Percentiles rank a stretch among this genome's conserved stretches.
phyloP scores from a whole-genome alignment of 2,329 filamentous ascomycete genomes.

The Tolypocladium inflatum region DNA sequence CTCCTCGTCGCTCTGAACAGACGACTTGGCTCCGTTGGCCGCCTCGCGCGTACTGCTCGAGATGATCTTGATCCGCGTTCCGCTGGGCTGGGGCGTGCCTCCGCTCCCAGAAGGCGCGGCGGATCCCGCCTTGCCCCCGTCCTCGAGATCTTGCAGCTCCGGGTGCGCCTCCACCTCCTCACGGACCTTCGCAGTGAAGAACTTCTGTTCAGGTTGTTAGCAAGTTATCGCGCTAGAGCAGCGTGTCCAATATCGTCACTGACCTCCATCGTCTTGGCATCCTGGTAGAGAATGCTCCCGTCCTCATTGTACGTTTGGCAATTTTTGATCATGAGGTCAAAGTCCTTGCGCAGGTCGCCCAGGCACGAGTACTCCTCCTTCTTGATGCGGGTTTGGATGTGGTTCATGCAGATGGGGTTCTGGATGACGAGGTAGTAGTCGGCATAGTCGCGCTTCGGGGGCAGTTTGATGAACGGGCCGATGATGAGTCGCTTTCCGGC shows the following conservation, averaged over 20 bases:
- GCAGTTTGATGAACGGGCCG: conserved; percentile 86
- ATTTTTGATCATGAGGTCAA: conserved; percentile 78
- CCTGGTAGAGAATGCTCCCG: conserved; percentile 80
- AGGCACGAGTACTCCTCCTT: conserved; percentile 83
- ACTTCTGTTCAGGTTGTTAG: conserved; percentile 38
- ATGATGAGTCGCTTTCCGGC: conserved; percentile 70
- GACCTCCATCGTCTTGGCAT: conserved; percentile 90
- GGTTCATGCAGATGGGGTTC: conserved; percentile 90
- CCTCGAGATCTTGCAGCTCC: conserved; percentile 47
- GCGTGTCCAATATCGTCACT: conserved; percentile 18
- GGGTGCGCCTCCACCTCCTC: conserved; percentile 44
- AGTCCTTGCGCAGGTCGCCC: conserved; percentile 71
- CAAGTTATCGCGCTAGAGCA: background rate
- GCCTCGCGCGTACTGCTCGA: conserved; percentile 26
- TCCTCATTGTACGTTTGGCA: conserved; percentile 97
- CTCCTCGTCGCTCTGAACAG: conserved; percentile 45
- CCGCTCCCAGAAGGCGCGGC: conserved; percentile 45
- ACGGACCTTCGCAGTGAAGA: conserved; percentile 43
- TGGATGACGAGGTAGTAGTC: conserved; percentile 94
- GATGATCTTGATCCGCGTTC: conserved; percentile 63
- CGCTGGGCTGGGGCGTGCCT: conserved; percentile 55
- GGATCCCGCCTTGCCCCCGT: conserved; percentile 28
- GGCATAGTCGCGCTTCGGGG: conserved; percentile 79
- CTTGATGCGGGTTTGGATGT: conserved; percentile 91
- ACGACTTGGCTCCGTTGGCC: conserved; percentile 27